phyloP scores from a whole-genome alignment of 2,329 filamentous ascomycete species.

The Penicillium sp. region DNA sequence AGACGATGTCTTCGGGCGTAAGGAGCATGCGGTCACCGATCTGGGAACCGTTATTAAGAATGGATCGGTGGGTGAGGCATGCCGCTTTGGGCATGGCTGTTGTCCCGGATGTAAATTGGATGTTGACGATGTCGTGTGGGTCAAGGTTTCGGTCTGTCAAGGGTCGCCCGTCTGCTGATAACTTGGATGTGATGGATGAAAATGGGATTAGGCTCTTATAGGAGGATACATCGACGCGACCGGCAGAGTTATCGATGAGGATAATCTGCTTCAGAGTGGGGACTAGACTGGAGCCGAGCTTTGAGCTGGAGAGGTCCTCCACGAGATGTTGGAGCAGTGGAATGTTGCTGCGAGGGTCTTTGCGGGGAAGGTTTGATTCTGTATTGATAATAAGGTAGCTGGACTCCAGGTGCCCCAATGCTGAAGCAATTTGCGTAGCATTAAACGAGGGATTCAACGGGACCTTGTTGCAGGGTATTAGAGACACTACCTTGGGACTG shows the following conservation, averaged over 20 bases:
- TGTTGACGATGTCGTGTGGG: conserved; percentile 80
- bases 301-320: conserved; percentile 45
- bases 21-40: conserved; percentile 86
- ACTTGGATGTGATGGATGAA: conserved; percentile 44
- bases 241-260: conserved; percentile 72
- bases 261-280: conserved; percentile 71
- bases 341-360: conserved; percentile 60
- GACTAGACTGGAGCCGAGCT: conserved; percentile 57
- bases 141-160: conserved; percentile 48
- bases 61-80: conserved; percentile 78
- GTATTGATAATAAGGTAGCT: conserved; percentile 78
- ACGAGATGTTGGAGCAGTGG: conserved; percentile 57
- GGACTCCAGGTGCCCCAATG: conserved; percentile 71
- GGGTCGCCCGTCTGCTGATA: conserved; percentile 40
- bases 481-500: neutral
- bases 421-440: conserved; percentile 71
- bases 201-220: conserved; percentile 50
- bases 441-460: conserved; percentile 92
- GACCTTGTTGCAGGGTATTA: conserved; percentile 51
- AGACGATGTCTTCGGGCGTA: conserved; percentile 66
- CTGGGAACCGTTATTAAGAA: conserved; percentile 86
- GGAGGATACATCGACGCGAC: conserved; percentile 49
- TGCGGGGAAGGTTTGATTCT: conserved; percentile 77
- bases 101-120: conserved; percentile 96
- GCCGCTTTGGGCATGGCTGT: conserved; percentile 89